phyloP scores from a whole-genome alignment of 1,139 yeast species.

The Suhomyces ambrosiae region DNA sequence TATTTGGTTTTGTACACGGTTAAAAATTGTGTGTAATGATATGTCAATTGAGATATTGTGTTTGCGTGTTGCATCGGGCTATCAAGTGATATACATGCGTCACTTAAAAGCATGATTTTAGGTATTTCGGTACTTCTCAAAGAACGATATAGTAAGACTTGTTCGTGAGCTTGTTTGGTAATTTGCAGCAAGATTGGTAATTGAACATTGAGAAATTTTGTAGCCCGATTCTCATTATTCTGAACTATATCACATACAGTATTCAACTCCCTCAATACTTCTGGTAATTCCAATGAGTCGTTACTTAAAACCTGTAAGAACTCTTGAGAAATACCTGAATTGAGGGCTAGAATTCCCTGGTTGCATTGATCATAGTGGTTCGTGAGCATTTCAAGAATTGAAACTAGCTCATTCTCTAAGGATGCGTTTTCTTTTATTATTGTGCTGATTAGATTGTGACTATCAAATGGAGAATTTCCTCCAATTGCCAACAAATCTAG shows the following conservation, averaged over 20 bases:
- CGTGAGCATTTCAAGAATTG: conserved; percentile 68
- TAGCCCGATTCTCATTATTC: conserved; percentile 39
- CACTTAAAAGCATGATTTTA: conserved; percentile 25
- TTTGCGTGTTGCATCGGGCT: conserved; percentile 29
- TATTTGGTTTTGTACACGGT: conserved; percentile 40
- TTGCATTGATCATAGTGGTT: conserved; percentile 81
- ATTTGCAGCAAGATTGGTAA: conserved; percentile 21
- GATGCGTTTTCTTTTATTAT: conserved; percentile 43
- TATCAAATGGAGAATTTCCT: conserved; percentile 6
- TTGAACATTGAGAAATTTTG: conserved; percentile 24
- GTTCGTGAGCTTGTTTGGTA: conserved; percentile 17
- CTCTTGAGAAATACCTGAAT: conserved; percentile 15
- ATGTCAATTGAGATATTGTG: conserved; percentile 33
- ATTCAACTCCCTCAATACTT: conserved; percentile 23
- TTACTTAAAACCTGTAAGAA: conserved; percentile 35
- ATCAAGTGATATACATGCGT: conserved; percentile 20
- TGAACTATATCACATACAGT: conserved; percentile 41
- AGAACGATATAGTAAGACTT: conserved; percentile 21
- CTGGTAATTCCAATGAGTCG: conserved; percentile 35
- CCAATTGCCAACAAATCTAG: conserved; percentile 7
- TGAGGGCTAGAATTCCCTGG: conserved; percentile 27
- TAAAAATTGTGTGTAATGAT: conserved; percentile 41
- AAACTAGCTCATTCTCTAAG: conserved; percentile 71
- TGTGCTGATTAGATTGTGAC: conserved; percentile 12
- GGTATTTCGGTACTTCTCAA: conserved; percentile 33